Base-by-base conservation (phyloP, 2,329 filamentous ascomycete species). In the Alternaria alternata region DNA sequence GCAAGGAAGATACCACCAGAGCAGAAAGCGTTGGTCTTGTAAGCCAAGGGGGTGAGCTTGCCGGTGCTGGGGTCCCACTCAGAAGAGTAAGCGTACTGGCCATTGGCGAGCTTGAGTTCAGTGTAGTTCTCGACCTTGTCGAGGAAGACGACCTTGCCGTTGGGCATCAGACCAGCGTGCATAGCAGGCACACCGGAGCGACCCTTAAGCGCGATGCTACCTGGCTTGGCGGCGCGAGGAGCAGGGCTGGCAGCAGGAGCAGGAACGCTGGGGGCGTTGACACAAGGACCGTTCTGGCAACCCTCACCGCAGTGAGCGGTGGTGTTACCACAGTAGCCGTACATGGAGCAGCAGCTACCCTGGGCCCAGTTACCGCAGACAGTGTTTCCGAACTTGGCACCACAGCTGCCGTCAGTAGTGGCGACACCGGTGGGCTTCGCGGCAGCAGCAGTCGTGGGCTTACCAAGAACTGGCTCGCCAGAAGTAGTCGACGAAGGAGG, bases 101-200 rank as follows among this genome's bases (percentile, higher is more conserved):
- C 85, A 69, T 86, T 83, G 16, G 80, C 61, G 7, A 87, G 80
- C 63, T 80, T 83, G 46, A 88, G 67, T 60, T 88, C 80, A 0
- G 86, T 87, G 74, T 86, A 88, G 72, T 88, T 85, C 71, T 89
- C 87, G 30, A 89, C 81, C 72, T 89, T 89, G 79, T 89, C 87
- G 16, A 88, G 76, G 75, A 89, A 89, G 38, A 86, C 80, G 11
- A 88, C 86, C 52, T 81, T 80, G 24, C 86, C 86, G 67, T 88
- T 87, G 14, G 81, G 84, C 79, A 88, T 80, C 22, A 89, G 80
- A 66, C 81, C 85, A 63, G 86, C 86, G 67, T 88, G 86, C 87
- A 89, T 89, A 16, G 82, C 86, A 41, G 87, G 86, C n/a, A 88
- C 87, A 65, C 87, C 87, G 53, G 85, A 85, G 58, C 82, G 76